Conservation (phyloP, 768 basidiomycete species). For the Lactifluus pinguis region DNA sequence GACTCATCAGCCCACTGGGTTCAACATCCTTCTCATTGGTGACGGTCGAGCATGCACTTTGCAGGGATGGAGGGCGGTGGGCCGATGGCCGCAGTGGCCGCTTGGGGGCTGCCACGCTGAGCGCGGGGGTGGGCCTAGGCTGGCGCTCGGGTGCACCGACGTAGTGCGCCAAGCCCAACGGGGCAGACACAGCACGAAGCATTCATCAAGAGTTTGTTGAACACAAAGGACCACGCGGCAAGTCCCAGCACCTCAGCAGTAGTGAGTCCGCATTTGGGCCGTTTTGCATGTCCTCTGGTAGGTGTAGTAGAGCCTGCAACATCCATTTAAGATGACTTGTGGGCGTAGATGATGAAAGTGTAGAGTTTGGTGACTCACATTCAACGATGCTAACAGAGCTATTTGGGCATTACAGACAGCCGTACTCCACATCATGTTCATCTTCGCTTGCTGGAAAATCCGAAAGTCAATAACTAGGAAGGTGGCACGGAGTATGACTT, state of each 20-base stretch:
- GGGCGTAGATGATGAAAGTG: conserved; percentile 67
- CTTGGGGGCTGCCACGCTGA: conserved; percentile 18
- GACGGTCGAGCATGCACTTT: conserved; percentile 78
- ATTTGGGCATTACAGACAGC: conserved; percentile 64
- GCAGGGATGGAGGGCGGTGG: conserved; percentile 91
- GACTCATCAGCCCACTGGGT: conserved; percentile 90
- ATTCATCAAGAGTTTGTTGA: conserved; percentile 78
- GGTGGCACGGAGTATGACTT: conserved; percentile 15
- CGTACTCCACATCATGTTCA: conserved; percentile 57
- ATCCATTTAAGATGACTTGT: conserved; percentile 67
- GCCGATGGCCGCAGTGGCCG: no score
- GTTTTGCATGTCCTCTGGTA: conserved; percentile 37
- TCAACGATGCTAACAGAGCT: conserved; percentile 57
- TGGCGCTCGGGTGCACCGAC: conserved; percentile 19
- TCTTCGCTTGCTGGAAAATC: conserved; percentile 37
- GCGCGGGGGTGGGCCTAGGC: conserved; percentile 10
- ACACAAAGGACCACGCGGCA: conserved; percentile 49
- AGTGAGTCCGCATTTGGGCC: conserved; percentile 34
- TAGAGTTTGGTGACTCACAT: conserved; percentile 67
- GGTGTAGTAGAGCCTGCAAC: conserved; percentile 64
- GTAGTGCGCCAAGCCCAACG: conserved; percentile 35
- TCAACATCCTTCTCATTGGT: conserved; percentile 81
- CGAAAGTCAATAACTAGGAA: neutral
- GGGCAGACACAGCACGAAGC: conserved; percentile 71
- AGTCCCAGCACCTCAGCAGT: conserved; percentile 28